Percentiles rank a stretch among this genome's conserved stretches.
These are phyloP conservation scores for Agaricus subrufescens DNA, from an alignment of 768 basidiomycete species.

Conservation along the genomic window DNA sequence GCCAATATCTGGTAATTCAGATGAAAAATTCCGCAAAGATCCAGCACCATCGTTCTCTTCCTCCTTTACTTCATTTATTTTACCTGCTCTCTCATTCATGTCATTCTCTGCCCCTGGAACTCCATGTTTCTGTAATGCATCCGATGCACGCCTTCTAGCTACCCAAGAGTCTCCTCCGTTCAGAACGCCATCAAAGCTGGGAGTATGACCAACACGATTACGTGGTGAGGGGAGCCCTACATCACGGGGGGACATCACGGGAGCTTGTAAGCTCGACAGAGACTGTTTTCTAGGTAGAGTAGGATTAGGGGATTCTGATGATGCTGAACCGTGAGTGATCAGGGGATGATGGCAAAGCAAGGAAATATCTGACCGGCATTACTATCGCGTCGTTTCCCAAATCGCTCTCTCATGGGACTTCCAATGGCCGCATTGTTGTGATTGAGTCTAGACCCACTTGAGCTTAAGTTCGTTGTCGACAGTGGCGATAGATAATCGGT, in stretches of 20 bases:
- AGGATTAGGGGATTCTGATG: conserved; percentile 54
- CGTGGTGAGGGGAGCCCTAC: conserved; percentile 60
- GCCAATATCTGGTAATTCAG: background rate
- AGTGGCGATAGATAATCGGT: conserved; percentile 65
- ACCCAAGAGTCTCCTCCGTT: conserved; percentile 66
- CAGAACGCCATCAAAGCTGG: conserved; percentile 73
- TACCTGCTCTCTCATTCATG: conserved; percentile 35
- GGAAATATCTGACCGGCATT: conserved; percentile 41
- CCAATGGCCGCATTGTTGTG: conserved; percentile 39
- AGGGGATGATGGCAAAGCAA: conserved; percentile 5
- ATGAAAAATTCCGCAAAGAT: conserved; percentile 11
- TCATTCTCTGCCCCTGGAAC: conserved; percentile 23
- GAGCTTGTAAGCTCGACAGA: conserved; percentile 53
- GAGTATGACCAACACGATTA: conserved; percentile 49
- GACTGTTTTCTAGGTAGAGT: conserved; percentile 64
- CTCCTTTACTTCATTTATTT: conserved; percentile 63
- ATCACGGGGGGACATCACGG: conserved; percentile 57
- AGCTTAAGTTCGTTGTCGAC: conserved; percentile 38
- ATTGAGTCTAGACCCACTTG: conserved; percentile 56
- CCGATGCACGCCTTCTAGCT: conserved; percentile 58
- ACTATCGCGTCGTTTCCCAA: conserved; percentile 67
- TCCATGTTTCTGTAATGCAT: conserved; percentile 39
- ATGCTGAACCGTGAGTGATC: conserved; percentile 15
- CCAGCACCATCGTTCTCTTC: conserved; percentile 20
- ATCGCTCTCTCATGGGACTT: conserved; percentile 65